Conservation (phyloP, 768 basidiomycete species). For the Mrakia hoshinonis region DNA sequence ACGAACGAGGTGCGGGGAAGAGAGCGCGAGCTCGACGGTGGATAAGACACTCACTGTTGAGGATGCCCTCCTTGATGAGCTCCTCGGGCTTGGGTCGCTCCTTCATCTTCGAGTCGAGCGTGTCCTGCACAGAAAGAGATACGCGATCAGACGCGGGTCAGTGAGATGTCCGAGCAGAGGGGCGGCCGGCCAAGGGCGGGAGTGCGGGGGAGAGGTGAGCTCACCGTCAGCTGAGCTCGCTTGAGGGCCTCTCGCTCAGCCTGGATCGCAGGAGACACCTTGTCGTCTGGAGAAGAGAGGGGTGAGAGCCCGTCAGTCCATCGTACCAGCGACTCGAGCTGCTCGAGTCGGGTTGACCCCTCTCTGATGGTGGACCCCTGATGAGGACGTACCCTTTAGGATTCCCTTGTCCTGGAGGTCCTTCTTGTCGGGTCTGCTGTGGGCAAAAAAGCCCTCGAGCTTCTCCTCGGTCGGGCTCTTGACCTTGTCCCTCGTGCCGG, state of each 20-base stretch:
- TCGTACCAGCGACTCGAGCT: background rate
- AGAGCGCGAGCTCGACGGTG: background rate
- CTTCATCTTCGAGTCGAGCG: slow-evolving; percentile 55
- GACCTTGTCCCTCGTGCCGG: background rate
- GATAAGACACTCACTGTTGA: slow-evolving; percentile 43
- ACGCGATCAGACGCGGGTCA: background rate
- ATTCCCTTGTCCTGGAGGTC: slow-evolving; percentile 62
- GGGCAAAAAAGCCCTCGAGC: slow-evolving; percentile 5
- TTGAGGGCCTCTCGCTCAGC: slow-evolving; percentile 55
- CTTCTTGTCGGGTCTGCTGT: slow-evolving; percentile 31
- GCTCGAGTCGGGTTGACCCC: background rate
- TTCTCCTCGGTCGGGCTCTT: slow-evolving; percentile 15
- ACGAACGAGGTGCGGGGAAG: background rate
- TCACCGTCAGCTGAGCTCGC: slow-evolving; percentile 56
- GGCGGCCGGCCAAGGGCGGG: background rate
- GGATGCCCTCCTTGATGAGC: slow-evolving; percentile 58
- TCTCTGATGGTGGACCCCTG: background rate
- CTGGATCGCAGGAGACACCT: slow-evolving; percentile 54
- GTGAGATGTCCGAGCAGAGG: background rate
- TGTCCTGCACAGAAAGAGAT: slow-evolving; percentile 47
- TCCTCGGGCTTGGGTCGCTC: slow-evolving; percentile 55
- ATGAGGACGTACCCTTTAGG: slow-evolving; percentile 51
- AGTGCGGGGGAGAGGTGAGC: slow-evolving; percentile 27
- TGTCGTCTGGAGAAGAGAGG: slow-evolving; percentile 48
- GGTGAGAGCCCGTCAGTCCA: background rate